phyloP scores from a whole-genome alignment of 176 grass and related monocot genomes.

The Oryza australiensis region DNA sequence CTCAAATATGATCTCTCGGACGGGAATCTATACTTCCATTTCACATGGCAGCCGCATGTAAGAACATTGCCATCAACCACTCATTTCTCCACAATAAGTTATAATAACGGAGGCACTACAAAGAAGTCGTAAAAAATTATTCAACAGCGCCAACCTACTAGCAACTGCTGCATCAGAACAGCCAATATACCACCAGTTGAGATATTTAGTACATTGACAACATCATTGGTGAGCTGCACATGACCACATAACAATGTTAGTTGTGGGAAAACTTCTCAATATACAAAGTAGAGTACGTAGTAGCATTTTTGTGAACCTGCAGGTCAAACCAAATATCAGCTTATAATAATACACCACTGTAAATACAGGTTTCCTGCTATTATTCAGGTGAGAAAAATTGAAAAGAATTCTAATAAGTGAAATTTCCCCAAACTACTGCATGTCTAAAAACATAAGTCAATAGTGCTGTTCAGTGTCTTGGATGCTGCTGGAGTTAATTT shows the following conservation, averaged over 20 bases:
- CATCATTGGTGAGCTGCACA: constrained; percentile 87
- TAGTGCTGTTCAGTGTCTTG: not conserved
- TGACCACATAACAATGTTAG: constrained; percentile 21
- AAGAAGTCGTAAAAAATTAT: not conserved
- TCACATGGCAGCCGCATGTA: not conserved
- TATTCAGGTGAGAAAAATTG: not conserved
- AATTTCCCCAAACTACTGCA: not conserved
- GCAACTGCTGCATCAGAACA: constrained; percentile 65
- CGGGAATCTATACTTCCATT: constrained; percentile 15
- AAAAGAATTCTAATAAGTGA: not conserved
- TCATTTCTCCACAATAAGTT: not conserved
- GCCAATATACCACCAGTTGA: constrained; percentile 64
- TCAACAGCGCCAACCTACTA: constrained; percentile 41
- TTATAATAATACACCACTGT: not conserved
- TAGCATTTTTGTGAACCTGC: not conserved
- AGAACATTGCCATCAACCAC: not conserved
- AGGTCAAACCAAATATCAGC: not conserved
- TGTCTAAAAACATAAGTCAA: not conserved
- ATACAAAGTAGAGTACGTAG: not conserved
- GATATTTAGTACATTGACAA: constrained; percentile 90
- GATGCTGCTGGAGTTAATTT: not conserved
- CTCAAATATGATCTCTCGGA: not conserved
- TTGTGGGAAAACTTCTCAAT: not conserved
- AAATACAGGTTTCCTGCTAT: not conserved
- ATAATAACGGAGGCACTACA: not conserved